Base-by-base conservation (phyloP, 2,329 filamentous ascomycete species). In the Penicillium griseofulvum region DNA sequence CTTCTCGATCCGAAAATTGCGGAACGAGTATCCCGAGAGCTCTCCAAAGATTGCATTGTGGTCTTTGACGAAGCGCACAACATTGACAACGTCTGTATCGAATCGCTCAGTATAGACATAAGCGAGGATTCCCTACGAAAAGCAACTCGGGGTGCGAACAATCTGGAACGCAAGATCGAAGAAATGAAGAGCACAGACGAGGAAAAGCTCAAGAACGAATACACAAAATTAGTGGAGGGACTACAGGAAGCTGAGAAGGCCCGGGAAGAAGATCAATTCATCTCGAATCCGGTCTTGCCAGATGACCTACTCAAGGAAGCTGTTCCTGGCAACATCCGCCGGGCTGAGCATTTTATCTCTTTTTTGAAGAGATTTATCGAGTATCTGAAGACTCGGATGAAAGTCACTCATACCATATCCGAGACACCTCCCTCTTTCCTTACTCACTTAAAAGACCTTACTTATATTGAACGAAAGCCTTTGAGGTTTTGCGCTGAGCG, bases 1-100 rank as follows among this genome's bases (percentile, higher is more conserved):
- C 84, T 99, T 3, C 84, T 99, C 16, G 95, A 99, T 67, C 94
- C 94, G 3, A 99, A 99, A 72, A 99, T 99, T 66, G 94, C 94
- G 12, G 94, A 99, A 70, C 76, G 93, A 55, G 92, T 97, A 2
- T 97, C 94, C 0, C 91, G 89, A 72, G 94, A 99, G 68, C 84
- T 99, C 11, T 97, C 94, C 0, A 97, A 97, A 66, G 95, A 99
- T 72, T 97, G 92, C 72, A 99, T 99, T 49, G 90, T 99, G 19
- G 94, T 99, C 3, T 99, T 99, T 62, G 94, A 99, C 68, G 94
- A 99, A 74, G 94, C 94, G 14, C 94, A 99, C 78, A 99, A 99
- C 69, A 99, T 99, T 65, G 94, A 99, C 81, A 99, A 99, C 70
- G 94, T 99, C 56, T 99, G 95, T 72, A 99, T 99, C 63, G 94